These are phyloP conservation scores for Lactarius evosmus DNA, from an alignment of 768 basidiomycete species.

Conservation along the genomic window DNA sequence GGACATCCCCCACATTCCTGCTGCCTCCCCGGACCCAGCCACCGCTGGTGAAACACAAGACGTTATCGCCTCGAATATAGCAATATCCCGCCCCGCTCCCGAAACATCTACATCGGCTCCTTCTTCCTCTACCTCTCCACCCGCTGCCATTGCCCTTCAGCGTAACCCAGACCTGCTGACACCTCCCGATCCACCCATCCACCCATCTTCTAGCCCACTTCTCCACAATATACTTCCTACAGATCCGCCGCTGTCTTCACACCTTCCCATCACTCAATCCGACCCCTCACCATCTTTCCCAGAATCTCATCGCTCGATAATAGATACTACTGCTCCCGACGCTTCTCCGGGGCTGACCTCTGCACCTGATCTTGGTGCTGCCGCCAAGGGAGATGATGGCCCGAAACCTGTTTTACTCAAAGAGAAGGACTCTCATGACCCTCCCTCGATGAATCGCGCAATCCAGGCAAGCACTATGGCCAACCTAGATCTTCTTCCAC, in stretches of 20 bases:
- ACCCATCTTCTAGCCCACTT: background rate
- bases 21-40: too few species aligned
- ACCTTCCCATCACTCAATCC: background rate
- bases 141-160: background rate
- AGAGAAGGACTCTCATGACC: background rate
- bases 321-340: background rate
- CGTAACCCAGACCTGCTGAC: background rate
- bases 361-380: background rate
- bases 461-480: background rate
- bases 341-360: background rate
- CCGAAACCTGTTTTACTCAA: background rate
- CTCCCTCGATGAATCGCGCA: background rate
- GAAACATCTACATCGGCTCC: background rate
- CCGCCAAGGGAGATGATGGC: background rate
- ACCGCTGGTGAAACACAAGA: too few species aligned
- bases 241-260: background rate
- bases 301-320: background rate
- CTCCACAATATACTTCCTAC: background rate
- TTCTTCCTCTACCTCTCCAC: background rate
- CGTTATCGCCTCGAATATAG: too few species aligned
- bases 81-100: too few species aligned
- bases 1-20: too few species aligned
- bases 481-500: background rate
- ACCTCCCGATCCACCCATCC: background rate
- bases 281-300: background rate